Conservation (phyloP, 2,329 filamentous ascomycete genomes). For the Epichloe typhina region DNA sequence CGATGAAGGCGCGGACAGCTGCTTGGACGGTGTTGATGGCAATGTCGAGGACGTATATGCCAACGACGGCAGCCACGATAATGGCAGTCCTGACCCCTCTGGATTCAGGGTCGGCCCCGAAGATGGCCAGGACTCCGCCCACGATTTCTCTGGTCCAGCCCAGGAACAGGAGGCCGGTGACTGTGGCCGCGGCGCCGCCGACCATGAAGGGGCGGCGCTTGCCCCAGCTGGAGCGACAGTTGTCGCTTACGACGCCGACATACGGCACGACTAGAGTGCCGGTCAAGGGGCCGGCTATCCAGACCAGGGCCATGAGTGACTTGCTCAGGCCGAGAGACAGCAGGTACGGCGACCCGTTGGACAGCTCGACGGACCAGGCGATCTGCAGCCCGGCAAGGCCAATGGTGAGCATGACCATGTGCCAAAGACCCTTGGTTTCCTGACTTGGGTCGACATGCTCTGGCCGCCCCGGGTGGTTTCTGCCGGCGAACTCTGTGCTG, state of each 20-base stretch:
- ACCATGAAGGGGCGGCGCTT: slow-evolving; percentile 75
- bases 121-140: slow-evolving; percentile 50
- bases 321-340: slow-evolving; percentile 73
- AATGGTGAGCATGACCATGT: slow-evolving; percentile 74
- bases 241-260: slow-evolving; percentile 69
- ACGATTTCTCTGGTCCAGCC: slow-evolving; percentile 67
- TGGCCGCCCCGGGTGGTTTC: neutral
- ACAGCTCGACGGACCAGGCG: slow-evolving; percentile 90
- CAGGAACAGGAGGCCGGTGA: slow-evolving; percentile 53
- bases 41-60: slow-evolving; percentile 87
- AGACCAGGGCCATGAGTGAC: slow-evolving; percentile 69
- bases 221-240: slow-evolving; percentile 60
- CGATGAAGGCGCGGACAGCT: slow-evolving; percentile 79
- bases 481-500: neutral
- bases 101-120: slow-evolving; percentile 57
- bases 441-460: slow-evolving; percentile 25
- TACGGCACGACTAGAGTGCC: slow-evolving; percentile 73
- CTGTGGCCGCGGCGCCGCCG: slow-evolving; percentile 52
- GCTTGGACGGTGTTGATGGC: slow-evolving; percentile 96
- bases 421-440: slow-evolving; percentile 69
- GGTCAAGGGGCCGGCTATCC: slow-evolving; percentile 71
- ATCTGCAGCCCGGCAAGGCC: slow-evolving; percentile 83
- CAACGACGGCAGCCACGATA: slow-evolving; percentile 68
- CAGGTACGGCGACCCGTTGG: slow-evolving; percentile 78
- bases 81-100: slow-evolving; percentile 48